Evolutionary conservation across 2,329 filamentous ascomycete species (phyloP), one percentile per base, ranked within the genome.

Genomic region (Pseudocercospora fijiensis): DNA sequence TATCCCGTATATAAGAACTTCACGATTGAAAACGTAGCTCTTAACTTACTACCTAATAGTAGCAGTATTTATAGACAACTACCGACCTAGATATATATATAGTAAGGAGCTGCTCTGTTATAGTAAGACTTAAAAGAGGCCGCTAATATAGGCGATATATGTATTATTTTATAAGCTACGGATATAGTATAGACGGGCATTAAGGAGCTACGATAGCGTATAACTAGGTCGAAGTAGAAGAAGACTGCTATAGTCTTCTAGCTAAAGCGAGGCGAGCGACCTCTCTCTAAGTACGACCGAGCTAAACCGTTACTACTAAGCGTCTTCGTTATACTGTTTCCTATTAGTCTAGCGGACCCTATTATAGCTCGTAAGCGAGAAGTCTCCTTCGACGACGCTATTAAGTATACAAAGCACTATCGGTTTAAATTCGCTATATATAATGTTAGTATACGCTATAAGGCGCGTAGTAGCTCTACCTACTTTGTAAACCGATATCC

Each of bases 401-500:
- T 37, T 13, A 13, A 37, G 30, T 37, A 8, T 37, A 13, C 30
- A 13, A 37, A 37, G 30, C 30, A 37, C 30, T 37, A 37, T 37
- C 30, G 30, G 13, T 37, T 37, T 13, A 37, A 37, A 13, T 37
- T 37, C 13, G 20, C 30, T 26, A 27, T 16, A 18, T 47, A 22
- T 37, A 58, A 58, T 47, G n/a, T 24, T 13, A 37, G 30, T 13
- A 37, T 37, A 13, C 7, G 57, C 28, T 22, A 37, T 24, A 4
- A 58, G 37, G 45, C 45, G 30, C 45, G 22, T 47, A 45, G 57
- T 37, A 18, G 22, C n/a, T 18, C 22, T 58, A 45, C 57, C 26
- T 58, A 67, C 43, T 24, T 55, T 16, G 27, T 84, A 2, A 80
- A 77, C 61, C 49, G 30, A 37, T 13, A 37, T 13, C 30, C 30